Conservation (phyloP, 768 basidiomycete species). For the Sporobolomyces phaffii region DNA sequence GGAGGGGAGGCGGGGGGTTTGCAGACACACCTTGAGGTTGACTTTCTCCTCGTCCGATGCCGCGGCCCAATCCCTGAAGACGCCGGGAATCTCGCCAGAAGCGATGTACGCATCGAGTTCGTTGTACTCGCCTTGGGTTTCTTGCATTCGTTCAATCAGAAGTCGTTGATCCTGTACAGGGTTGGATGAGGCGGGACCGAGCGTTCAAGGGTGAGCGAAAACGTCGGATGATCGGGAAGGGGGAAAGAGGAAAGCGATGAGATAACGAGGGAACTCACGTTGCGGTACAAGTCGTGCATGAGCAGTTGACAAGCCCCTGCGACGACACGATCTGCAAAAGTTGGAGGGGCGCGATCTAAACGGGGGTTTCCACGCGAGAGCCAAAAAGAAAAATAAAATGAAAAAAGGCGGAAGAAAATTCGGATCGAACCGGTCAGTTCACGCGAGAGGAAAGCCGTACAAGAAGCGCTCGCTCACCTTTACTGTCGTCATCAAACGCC, state of each 20-base stretch:
- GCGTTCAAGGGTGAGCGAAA: not conserved
- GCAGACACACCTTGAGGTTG: conserved; percentile 33
- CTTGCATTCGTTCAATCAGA: conserved; percentile 15
- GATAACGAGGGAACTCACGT: conserved; percentile 21
- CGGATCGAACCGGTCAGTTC: not conserved
- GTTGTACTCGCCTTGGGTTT: not conserved
- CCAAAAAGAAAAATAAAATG: too few relatives aligned
- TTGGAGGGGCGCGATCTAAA: conserved; percentile 15
- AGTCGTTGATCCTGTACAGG: conserved; percentile 25
- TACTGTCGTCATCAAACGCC: not conserved
- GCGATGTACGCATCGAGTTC: conserved; percentile 12
- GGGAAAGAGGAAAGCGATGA: not conserved
- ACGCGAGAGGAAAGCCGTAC: not conserved
- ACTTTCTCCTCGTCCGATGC: conserved; percentile 38
- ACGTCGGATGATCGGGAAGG: not conserved
- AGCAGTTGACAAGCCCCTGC: conserved; percentile 27
- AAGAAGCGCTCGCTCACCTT: not conserved
- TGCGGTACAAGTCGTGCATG: conserved; percentile 32
- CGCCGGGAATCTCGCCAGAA: conserved; percentile 17
- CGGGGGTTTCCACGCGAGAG: too few relatives aligned
- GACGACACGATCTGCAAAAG: conserved; percentile 30
- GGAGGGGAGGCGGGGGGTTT: not conserved
- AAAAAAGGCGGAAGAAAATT: too few relatives aligned
- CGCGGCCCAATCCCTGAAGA: conserved; percentile 36
- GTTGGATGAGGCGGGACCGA: not conserved